phyloP scores from a whole-genome alignment of 345 rosid species.

The Abelmoschus esculentus region DNA sequence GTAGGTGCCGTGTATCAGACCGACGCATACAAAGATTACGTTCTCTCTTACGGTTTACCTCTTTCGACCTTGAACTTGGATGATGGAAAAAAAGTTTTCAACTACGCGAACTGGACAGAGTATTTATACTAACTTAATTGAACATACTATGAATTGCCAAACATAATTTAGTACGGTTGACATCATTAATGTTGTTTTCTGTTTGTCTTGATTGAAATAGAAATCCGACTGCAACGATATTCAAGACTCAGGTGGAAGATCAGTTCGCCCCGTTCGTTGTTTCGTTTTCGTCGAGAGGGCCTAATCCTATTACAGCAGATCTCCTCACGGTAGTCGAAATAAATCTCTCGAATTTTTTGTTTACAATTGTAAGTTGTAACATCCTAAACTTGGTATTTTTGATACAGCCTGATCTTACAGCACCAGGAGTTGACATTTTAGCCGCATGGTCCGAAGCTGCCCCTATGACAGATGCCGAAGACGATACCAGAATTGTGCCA shows the following conservation, averaged over 20 bases:
- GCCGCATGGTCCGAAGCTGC: conserved; percentile 13
- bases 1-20: neutral
- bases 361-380: too few species aligned
- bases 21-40: neutral
- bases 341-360: too few species aligned
- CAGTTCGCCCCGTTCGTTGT: conserved; percentile 3
- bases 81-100: conserved; percentile 2
- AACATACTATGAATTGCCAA: neutral
- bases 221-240: conserved; percentile 23
- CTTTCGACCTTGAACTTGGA: neutral
- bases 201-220: conserved; percentile 8
- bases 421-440: conserved; percentile 16
- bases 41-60: neutral
- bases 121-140: neutral
- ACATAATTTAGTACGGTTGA: neutral
- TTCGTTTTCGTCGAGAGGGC: conserved; percentile 48
- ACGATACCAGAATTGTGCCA: conserved; percentile 2
- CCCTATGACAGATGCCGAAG: neutral
- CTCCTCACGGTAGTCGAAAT: conserved; percentile 13
- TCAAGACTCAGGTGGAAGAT: neutral
- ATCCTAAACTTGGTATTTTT: neutral
- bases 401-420: conserved; percentile 17
- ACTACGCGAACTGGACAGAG: conserved; percentile 1
- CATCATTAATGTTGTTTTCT: neutral
- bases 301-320: conserved; percentile 36